phyloP scores from a whole-genome alignment of 2,329 filamentous ascomycete genomes.

The Xylaria sp. region DNA sequence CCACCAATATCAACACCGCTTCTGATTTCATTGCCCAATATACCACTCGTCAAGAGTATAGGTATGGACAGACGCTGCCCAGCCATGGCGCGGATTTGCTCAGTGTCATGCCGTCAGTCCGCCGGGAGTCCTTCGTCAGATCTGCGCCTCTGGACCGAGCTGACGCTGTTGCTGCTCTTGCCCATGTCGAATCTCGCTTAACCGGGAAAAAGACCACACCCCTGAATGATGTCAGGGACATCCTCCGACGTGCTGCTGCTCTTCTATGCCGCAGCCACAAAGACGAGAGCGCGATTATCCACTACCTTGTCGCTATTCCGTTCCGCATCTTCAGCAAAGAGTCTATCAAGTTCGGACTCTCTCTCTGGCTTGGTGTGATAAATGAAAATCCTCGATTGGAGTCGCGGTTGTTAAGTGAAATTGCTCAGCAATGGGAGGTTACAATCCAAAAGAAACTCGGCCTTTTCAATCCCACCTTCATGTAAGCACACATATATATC shows the following conservation, averaged over 20 bases:
- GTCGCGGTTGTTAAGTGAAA: conserved; percentile 76
- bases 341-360: conserved; percentile 91
- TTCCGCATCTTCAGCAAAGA: conserved; percentile 92
- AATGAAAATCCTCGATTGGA: conserved; percentile 91
- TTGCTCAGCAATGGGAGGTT: conserved; percentile 85
- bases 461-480: conserved; percentile 69
- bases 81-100: conserved; percentile 64
- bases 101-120: conserved; percentile 52
- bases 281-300: conserved; percentile 72
- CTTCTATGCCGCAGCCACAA: conserved; percentile 73
- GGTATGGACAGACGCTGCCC: conserved; percentile 71
- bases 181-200: conserved; percentile 67
- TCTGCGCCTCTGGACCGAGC: conserved; percentile 49
- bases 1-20: conserved; percentile 77
- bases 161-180: conserved; percentile 60
- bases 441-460: conserved; percentile 73
- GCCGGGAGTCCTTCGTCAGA: conserved; percentile 47
- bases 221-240: conserved; percentile 70
- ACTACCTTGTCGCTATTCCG: conserved; percentile 86
- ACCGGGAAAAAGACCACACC: conserved; percentile 63
- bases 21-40: conserved; percentile 98
- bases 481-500: conserved; percentile 38
- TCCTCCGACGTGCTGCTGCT: conserved; percentile 77
- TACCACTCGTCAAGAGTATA: conserved; percentile 92
- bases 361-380: conserved; percentile 93